Evolutionary conservation across 2,329 filamentous ascomycete genomes (phyloP), one percentile per base, ranked within the genome.

Genomic region (Microsporum ferrugineum): DNA sequence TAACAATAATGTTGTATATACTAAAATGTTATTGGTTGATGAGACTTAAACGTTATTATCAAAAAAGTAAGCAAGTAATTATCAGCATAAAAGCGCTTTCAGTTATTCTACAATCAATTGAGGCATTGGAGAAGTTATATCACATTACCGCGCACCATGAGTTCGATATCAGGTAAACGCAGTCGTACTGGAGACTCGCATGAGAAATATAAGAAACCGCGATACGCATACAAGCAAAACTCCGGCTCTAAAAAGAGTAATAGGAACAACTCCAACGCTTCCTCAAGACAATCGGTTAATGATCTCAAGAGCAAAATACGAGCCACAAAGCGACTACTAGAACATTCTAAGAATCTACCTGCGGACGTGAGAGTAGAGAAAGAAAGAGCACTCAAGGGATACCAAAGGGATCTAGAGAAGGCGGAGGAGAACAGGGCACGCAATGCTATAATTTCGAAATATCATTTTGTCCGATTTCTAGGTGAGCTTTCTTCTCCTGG

Each of bases 381-480:
- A 65, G 84, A 86, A 69, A 78, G 84, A 51, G 83, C 83, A 57
- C 69, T 86, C 29, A 76, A 76, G 61, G 79, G 78, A 0, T 81
- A 81, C 60, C 75, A 83, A 67, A 77, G 79, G 59, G 84, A 86
- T 64, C 70, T 86, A 58, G 75, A 73, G 14, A 75, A 78, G 29
- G 76, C 78, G 60, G 75, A 78, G 61, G 70, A 71, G 29, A 78
- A 79, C 59, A 76, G 81, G 66, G 73, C 78, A 65, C 76, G 77
- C 65, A 77, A 76, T 56, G 79, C 80, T 63, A 79, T 84, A 74
- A 84, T 86, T 62, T 76, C 77, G 62, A 80, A 79, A 68, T 87
- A 85, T 68, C 84, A 86, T 68, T 85, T 84, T 72, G 79, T 86
- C n/a, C 73, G 84, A n/a, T 87, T 86, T 68, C 79, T 86, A 63